phyloP scores from a whole-genome alignment of 805 yeast species.

The Saturnispora serradocipensis region DNA sequence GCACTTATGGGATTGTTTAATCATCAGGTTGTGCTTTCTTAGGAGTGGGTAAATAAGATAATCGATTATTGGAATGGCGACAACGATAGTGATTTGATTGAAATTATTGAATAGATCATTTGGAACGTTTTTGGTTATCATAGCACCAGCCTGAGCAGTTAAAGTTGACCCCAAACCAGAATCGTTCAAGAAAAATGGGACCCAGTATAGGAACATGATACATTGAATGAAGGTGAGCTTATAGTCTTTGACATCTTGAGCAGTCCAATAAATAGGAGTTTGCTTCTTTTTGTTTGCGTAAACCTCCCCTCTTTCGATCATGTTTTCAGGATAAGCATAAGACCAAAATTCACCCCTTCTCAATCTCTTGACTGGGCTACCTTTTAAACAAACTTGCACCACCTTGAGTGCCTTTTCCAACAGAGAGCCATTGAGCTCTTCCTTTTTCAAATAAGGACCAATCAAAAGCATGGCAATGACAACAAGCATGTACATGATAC shows the following conservation, averaged over 20 bases:
- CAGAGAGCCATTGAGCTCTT: slow-evolving; percentile 38
- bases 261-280: slow-evolving; percentile 29
- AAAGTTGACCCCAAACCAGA: slow-evolving; percentile 40
- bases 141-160: slow-evolving; percentile 46
- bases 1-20: slow-evolving; percentile 38
- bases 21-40: slow-evolving; percentile 33
- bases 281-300: slow-evolving; percentile 23
- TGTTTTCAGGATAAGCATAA: slow-evolving; percentile 37
- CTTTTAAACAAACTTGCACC: slow-evolving; percentile 33
- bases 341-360: slow-evolving; percentile 39
- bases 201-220: slow-evolving; percentile 36
- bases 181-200: slow-evolving; percentile 33
- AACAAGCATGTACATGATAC: slow-evolving; percentile 45
- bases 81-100: slow-evolving; percentile 46
- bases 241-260: slow-evolving; percentile 40
- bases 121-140: slow-evolving; percentile 45
- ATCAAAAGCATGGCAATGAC: slow-evolving; percentile 36
- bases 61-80: slow-evolving; percentile 43
- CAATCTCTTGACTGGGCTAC: slow-evolving; percentile 35
- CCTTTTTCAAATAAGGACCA: slow-evolving; percentile 27
- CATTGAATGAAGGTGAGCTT: slow-evolving; percentile 36
- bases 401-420: slow-evolving; percentile 36
- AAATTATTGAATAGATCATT: slow-evolving; percentile 48
- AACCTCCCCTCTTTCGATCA: slow-evolving; percentile 36
- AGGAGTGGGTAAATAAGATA: slow-evolving; percentile 38